Evolutionary conservation across 2,329 filamentous ascomycete genomes (phyloP), one percentile per base, ranked within the genome.

Genomic region (Monilinia laxa): DNA sequence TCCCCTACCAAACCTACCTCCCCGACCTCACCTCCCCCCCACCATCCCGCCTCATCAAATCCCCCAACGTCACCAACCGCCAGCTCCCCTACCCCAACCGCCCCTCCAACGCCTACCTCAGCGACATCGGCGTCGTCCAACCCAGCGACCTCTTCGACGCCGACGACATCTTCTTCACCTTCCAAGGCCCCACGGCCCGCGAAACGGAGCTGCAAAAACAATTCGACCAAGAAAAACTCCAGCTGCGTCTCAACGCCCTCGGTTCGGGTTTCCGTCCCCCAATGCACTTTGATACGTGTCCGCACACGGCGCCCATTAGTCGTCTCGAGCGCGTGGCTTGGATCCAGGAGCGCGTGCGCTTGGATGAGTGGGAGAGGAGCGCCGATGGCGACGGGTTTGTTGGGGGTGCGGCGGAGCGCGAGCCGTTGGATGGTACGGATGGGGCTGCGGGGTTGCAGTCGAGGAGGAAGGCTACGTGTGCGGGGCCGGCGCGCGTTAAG

Each of bases 131-230:
- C n/a, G 28, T 14, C 35, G 47, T 52, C 7, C 45, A 51, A 25
- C 45, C 58, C 4, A 28, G 25, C 2, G 58, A 62, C 18, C 58
- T 62, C n/a, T 62, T 62, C 9, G 47, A 62, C 20, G 58, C 58
- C 5, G 58, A 62, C 6, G 58, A 62, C 9, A n/a, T 62, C n/a
- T 38, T 25, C 2, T 62, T 51, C 2, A 7, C 7, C 20, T 62
- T 62, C 16, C 4, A 7, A 18, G 58, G 12, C 1, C 47, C 23
- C 16, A 62, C 28, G 6, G 20, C 28, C 7, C 58, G 23, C 4
- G 58, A 62, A 12, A 51, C 3, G 11, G 31, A 25, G 9, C 9
- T 62, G 6, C 58, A 62, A 9, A 7, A 18, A 11, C 58, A 47
- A 4, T n/a, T 62, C 1, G 58, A 62, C 25, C 28, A 28, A 4